Conservation (phyloP, 2,329 filamentous ascomycete genomes). For the Phoma herbarum region DNA sequence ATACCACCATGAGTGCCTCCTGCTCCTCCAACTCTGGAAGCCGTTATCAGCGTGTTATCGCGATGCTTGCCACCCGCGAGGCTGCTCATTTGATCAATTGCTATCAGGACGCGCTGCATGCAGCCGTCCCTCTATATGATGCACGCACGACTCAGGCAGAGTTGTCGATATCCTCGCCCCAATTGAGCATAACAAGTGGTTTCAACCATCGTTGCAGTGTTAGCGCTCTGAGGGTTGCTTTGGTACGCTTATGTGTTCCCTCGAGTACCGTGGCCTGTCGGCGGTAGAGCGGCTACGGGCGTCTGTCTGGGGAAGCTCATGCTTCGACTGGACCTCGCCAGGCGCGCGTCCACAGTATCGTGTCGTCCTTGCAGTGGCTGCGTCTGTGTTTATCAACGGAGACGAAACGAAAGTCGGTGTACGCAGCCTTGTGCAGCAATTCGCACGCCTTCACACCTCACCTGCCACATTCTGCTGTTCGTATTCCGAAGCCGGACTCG, state of each 20-base stretch:
- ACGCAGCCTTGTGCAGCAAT: constrained; percentile 31
- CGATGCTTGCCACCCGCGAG: constrained; percentile 31
- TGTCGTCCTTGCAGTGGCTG: constrained; percentile 36
- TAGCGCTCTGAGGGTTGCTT: constrained; percentile 33
- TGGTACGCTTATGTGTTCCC: constrained; percentile 33
- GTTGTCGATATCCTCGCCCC: constrained; percentile 30
- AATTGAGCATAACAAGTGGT: constrained; percentile 41
- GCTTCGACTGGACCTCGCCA: constrained; percentile 20
- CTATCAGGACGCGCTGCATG: constrained; percentile 21
- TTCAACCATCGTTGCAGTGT: constrained; percentile 30
- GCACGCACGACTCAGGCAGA: constrained; percentile 37
- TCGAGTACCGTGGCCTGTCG: constrained; percentile 31
- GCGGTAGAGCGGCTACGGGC: constrained; percentile 36
- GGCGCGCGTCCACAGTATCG: constrained; percentile 28
- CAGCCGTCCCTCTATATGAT: not conserved
- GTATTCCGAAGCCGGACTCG: constrained; percentile 35
- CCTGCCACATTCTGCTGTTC: constrained; percentile 31
- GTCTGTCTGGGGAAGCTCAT: constrained; percentile 41
- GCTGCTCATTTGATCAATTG: constrained; percentile 17
- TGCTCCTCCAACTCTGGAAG: constrained; percentile 21
- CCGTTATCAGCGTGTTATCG: constrained; percentile 37
- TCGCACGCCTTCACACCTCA: constrained; percentile 21
- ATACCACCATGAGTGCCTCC: constrained; percentile 18
- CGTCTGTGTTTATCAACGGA: constrained; percentile 28
- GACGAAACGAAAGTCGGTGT: constrained; percentile 46